Evolutionary conservation across 1,139 yeast species (phyloP), one percentile per base, ranked within the genome.

Genomic region (Kurtzmaniella quercitrusa): DNA sequence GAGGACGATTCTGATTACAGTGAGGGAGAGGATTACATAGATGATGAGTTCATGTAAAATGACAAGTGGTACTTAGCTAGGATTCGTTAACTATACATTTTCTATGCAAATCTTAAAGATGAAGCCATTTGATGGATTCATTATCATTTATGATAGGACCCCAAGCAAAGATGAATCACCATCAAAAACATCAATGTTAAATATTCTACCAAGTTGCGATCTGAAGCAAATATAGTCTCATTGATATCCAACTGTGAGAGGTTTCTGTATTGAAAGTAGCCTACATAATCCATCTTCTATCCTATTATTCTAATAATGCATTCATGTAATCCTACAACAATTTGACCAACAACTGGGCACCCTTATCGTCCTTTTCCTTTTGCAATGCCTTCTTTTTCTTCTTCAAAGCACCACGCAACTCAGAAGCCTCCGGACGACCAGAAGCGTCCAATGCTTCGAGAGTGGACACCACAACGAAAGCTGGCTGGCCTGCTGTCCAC

Each of bases 401-500:
- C 57, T 76, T 77, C 58, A 88, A 67, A 36, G 69, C 75, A 58
- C 77, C 72, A 50, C 70, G 59, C 50, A 89, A 78, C 34, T 66
- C 62, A 60, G 62, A 74, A 57, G 63, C 72, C 46, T 59, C 66
- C 53, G 50, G 60, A 21, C 21, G 15, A 36, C 27, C 25, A n/a
- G 58, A 51, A 27, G 61, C 58, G 21, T 61, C 57, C 57, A 72
- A 68, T n/a, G 75, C 75, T 62, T 85, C 94, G 53, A 65, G 77
- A 12, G 82, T 63, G 1, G 90, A 76, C 39, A 89, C 91, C 41
- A 91, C 73, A 15, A 88, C 89, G 59, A 93, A 91, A 3, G 96
- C 83, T 31, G 94, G 87, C 50, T 79, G 81, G 41, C 89, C 87
- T 41, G 78, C 66, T 40, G 85, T 77, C 98, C 98, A 91, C 45